Conservation (phyloP, 75 land plant species). For the Picea sitchensis region DNA sequence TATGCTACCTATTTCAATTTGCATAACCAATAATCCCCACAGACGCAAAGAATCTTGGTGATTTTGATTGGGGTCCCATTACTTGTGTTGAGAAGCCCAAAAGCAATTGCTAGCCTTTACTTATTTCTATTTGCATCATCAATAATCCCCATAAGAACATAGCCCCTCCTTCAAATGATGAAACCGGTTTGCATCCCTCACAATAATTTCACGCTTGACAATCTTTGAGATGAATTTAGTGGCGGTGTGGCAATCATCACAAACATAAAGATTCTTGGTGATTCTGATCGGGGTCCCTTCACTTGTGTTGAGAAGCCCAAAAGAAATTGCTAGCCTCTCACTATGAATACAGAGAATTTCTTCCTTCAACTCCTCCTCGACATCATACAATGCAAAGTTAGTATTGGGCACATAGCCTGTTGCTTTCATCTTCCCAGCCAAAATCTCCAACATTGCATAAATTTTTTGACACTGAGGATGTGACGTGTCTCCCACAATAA, state of each 20-base stretch:
- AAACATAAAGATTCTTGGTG: too few relatives aligned
- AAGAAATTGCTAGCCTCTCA: conserved; percentile 9
- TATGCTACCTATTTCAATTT: not conserved
- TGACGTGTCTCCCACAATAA: not conserved
- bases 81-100: conserved; percentile 21
- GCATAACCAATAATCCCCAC: conserved; percentile 9
- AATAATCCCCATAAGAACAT: too few relatives aligned
- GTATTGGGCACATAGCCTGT: conserved; percentile 13
- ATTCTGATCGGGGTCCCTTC: too few relatives aligned
- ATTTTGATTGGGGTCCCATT: conserved; percentile 11
- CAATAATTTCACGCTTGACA: too few relatives aligned
- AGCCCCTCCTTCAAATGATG: too few relatives aligned
- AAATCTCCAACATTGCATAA: conserved; percentile 9
- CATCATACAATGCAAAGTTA: conserved; percentile 10
- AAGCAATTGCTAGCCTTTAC: conserved; percentile 17
- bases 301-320: too few relatives aligned
- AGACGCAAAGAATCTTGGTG: conserved; percentile 11
- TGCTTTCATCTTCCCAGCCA: conserved; percentile 10
- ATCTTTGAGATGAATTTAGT: too few relatives aligned
- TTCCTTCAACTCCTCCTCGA: conserved; percentile 6
- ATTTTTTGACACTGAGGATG: conserved; percentile 9
- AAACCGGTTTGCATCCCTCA: too few relatives aligned
- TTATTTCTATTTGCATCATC: too few relatives aligned
- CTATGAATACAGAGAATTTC: conserved; percentile 7
- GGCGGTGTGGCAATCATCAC: too few relatives aligned